Base-by-base conservation (phyloP, 306 rosid species). In the Pueraria montana region DNA sequence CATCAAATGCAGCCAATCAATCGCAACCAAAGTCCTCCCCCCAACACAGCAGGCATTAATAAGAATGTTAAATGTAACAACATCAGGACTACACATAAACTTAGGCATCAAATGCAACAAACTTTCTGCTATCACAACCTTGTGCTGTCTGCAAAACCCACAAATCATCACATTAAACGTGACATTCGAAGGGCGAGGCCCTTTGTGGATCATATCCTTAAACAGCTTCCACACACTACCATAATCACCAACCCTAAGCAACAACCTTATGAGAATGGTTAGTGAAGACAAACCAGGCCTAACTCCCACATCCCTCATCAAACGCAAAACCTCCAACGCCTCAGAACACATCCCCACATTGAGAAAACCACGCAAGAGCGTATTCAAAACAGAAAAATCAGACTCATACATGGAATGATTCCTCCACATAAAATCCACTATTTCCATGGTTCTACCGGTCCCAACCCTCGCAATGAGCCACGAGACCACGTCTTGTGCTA, bases 191-290 rank as follows among this genome's bases (percentile, higher is more conserved):
- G 92, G 98, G 7, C 18, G 36, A 42, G 98, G 98, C 73, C 94
- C 97, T 43, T 27, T 76, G 4, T 52, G 21, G 30, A 89, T 56
- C 87, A 90, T 82, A 77, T 88, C 92, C 71, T 85, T 83, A 21
- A 90, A 87, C 69, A 91, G 74, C 89, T 87, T 91, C 97, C 97
- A 91, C 65, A 93, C 89, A 77, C 89, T 89, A 85, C 90, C 88
- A 86, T 87, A 90, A 79, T 91, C 94, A 76, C 94, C 96, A 82
- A 86, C 61, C 79, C 86, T 88, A 84, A 93, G 89, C 65, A 93
- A 87, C 83, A 90, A 42, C 78, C 69, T 87, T 20, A 90, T 24
- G 74, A 91, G 87, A 80, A 77, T 66, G 3, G 88, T 77, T 17
- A 77, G 38, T 3, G 94, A 87, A 1, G 94, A 89, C 27, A 59